Base-by-base conservation (phyloP, 2,329 filamentous ascomycete genomes). In the Aspergillus versicolor region DNA sequence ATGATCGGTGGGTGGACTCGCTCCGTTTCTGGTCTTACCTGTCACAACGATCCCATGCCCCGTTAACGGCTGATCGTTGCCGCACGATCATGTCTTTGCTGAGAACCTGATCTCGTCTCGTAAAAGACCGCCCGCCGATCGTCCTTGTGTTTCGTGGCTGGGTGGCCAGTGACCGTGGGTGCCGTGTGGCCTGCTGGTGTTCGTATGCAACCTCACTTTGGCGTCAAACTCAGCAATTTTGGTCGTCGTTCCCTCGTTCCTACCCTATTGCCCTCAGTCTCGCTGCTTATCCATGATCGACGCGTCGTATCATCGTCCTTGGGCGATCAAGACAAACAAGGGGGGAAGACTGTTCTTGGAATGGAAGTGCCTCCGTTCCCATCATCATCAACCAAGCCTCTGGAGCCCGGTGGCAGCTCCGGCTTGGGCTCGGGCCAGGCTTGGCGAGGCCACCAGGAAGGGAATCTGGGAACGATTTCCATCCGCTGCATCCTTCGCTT, bases 31-130 rank as follows among this genome's bases (percentile, higher is more conserved):
- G 58, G 61, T 61, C 58, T 62, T 64, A 67, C 70, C 69, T 71
- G 70, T 72, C 70, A 72, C 61, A 66, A 65, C 61, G 56, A 67
- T 63, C 60, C 65, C 56, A 64, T 56, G 67, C 68, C 66, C 69
- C 70, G 68, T 72, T 67, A 73, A 73, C 70, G 70, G 70, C 61
- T 70, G 70, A 72, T 72, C 69, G 68, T 66, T 70, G 64, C 66
- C 62, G 65, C 65, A 63, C 64, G 65, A 65, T 67, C 64, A 62
- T 52, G 55, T 56, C 44, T 34, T 54, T 52, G 45, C 53, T 57
- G 54, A 62, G 64, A 68, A 67, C 63, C 61, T 65, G 69, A 70
- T 69, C 67, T 65, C 60, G 44, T 47, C 27, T 47, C 4, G n/a
- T 17, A 43, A 46, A 50, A 37, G 11, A 13, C 43, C 22, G 22